Percentiles rank a stretch among this genome's conserved stretches.
phyloP scores from a whole-genome alignment of 2,329 filamentous ascomycete genomes.

The Sphaerostilbella broomeana region DNA sequence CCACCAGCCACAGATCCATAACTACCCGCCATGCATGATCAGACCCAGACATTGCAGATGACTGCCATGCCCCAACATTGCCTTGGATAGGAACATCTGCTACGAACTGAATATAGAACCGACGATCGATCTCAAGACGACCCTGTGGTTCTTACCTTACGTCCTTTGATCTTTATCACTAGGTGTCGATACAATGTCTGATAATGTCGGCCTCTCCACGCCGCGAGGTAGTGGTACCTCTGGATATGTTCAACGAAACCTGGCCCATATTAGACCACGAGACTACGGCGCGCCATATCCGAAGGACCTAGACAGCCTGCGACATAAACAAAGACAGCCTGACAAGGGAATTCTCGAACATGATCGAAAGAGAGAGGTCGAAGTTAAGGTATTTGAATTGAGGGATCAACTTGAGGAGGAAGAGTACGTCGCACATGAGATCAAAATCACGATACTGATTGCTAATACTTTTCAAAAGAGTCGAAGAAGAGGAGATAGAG shows the following conservation, averaged over 20 bases:
- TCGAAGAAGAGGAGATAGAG: constrained; percentile 90
- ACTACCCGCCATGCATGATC: no score
- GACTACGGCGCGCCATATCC: constrained; percentile 74
- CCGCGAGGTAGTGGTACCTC: constrained; percentile 93
- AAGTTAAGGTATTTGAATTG: constrained; percentile 88
- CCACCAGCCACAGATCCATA: no score
- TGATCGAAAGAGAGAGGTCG: constrained; percentile 82
- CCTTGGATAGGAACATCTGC: no score
- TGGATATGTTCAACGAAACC: constrained; percentile 94
- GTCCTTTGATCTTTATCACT: no score
- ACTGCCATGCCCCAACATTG: no score
- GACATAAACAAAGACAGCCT: constrained; percentile 74
- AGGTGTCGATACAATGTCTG: no score
- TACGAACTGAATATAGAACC: no score
- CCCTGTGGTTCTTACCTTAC: no score
- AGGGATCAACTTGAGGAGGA: constrained; percentile 89
- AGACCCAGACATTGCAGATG: no score
- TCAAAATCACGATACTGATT: not conserved
- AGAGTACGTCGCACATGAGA: constrained; percentile 44
- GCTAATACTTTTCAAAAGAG: constrained; percentile 35
- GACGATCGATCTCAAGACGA: no score
- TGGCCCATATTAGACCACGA: constrained; percentile 79
- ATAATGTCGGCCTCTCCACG: constrained; percentile 93
- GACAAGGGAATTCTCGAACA: constrained; percentile 93
- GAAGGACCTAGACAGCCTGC: constrained; percentile 59